Evolutionary conservation across 345 rosid genomes (phyloP), one percentile per base, ranked within the genome.

Genomic region (Eucalyptus rudis): DNA sequence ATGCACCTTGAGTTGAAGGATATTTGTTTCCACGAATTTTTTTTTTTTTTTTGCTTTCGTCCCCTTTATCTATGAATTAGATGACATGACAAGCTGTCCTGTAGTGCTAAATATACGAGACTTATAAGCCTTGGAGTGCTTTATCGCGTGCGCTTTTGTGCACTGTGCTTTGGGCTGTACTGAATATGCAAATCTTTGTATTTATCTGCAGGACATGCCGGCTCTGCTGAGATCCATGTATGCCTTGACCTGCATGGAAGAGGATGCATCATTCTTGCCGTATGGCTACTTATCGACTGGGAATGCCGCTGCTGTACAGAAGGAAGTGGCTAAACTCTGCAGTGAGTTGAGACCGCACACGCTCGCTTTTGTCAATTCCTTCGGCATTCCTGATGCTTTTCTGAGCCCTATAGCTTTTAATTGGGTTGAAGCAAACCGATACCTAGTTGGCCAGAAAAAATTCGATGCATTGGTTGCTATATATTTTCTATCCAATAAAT

Each of bases 331-430:
- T 13, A 91, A 93, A 89, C 94, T 96, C 33, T 97, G 99, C 94
- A 79, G 93, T 10, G 97, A 96, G 91, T 85, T 97, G 86, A 93
- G 97, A 87, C 99, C 98, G 8, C 98, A 96, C 68, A 95, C 98
- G 1, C 97, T 96, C 27, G 95, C 95, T 4, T 91, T 97, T 87
- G 99, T 96, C 43, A 88, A 92, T 87, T 96, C 99, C 51, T 95
- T 95, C 19, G 97, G 99, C 88, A 91, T 97, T 87, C 99, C 99
- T 36, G 95, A 93, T 62, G 91, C 97, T 7, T 94, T 96, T 89
- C 91, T 96, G 93, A 90, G 95, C 92, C 99, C 99, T 17, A 91
- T 97, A 90, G 99, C 99, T 62, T 96, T 91, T 83, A 88, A 97
- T 90, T 97, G 99, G 99, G 94, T 97, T 25, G 98, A 95, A 43